Evolutionary conservation across 2,329 filamentous ascomycete genomes (phyloP), one percentile per base, ranked within the genome.

Genomic region (Talaromyces islandicus): DNA sequence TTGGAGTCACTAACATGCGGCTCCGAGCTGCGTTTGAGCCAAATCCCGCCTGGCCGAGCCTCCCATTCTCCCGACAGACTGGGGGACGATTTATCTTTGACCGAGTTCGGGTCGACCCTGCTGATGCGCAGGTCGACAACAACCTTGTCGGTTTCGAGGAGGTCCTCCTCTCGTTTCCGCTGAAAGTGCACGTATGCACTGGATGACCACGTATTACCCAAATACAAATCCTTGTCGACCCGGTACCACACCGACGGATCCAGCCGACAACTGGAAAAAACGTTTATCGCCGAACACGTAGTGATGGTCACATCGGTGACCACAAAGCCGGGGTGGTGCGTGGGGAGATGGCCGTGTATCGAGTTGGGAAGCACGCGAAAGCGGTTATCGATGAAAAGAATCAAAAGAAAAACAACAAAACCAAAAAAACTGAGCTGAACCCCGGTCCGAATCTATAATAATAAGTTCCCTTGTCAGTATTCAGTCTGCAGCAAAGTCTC

Each of bases 201-300:
- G 29, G 85, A 85, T 50, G 90, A 81, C 85, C 90, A 91, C 56
- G 86, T 84, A 61, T 83, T 85, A 63, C 85, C 85, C 19, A 97
- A 83, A 71, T 91, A 94, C 0, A 97, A 82, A 70, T 97, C 91
- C 77, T 96, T 97, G 65, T 96, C 89, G 63, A 97, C 80, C 54
- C 90, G 88, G 67, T 91, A 87, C 92, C 92, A 97, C 60, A 84
- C 79, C 50, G 85, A 78, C 41, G 81, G 75, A 69, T 94, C 88
- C 63, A 94, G 83, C 64, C 86, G 86, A 77, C 91, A 96, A 51
- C 83, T 88, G 4, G 88, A 88, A 61, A 93, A 88, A 30, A 84
- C 71, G 70, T 92, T 94, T 57, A 94, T 68, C 12, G 82, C 82
- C 9, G 88, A 91, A 76, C 92, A 97, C 56, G 83, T 88, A 19